Evolutionary conservation across 805 yeast genomes (phyloP), one percentile per base, ranked within the genome.

Genomic region (Ascoidea rubescens): DNA sequence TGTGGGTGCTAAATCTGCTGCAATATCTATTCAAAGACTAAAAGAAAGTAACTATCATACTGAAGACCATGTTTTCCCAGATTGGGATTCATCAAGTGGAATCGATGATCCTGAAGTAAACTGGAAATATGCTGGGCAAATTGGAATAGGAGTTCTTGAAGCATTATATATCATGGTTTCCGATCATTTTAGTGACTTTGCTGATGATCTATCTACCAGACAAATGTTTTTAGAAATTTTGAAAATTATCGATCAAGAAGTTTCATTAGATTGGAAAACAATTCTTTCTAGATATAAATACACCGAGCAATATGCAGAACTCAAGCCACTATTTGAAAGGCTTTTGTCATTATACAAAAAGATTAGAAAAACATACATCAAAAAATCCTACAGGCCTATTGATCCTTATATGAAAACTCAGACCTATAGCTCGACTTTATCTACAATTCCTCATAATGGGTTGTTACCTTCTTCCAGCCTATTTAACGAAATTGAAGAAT

Each of bases 71-170:
- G 60, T 55, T 4, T 77, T 77, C 58, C 89, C 88, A 0, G 75
- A 75, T 46, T 85, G 93, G 93, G 71, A 71, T 43, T 55, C 62
- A 2, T 66, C 55, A 16, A 56, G 67, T 7, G 51, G 61, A 6
- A 50, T 67, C 4, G 69, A 70, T 47, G 69, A 75, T 31, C 68
- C 74, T 0, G 74, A 75, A 3, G 71, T 84, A 42, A 84, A 83
- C 58, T 80, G 83, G 73, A 74, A 74, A 48, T 74, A 79, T 52
- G 80, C 87, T 48, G 80, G 84, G 8, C 87, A 82, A 60, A 85
- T 90, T 47, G 93, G 89, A 62, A 72, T 84, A 45, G 95, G 95
- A 46, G 79, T 89, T 37, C 69, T 89, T 54, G 95, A 87, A 62
- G 87, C 88, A 0, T 68, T 88, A 53, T 74, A 80, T 47, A 75